Base-by-base conservation (phyloP, 2,329 filamentous ascomycete genomes). In the Grosmannia serpens region DNA sequence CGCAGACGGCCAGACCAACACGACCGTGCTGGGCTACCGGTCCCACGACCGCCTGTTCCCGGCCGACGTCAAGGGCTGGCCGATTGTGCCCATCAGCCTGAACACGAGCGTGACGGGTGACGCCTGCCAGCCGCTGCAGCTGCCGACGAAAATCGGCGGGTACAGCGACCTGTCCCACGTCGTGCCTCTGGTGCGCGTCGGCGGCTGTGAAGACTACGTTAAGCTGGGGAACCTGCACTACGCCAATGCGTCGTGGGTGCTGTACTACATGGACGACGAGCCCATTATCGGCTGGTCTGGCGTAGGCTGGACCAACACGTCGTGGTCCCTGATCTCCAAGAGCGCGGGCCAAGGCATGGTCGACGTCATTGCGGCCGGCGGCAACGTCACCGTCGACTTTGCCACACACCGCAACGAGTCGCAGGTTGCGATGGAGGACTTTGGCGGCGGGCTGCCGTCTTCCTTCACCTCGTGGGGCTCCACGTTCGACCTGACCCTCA, bases 391-490 rank as follows among this genome's bases (percentile, higher is more conserved):
- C 1, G 69, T 65, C 24, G 63, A 67, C 59, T 67, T 66, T 17
- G 44, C 44, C 44, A 47, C 44, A 13, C 44, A 47, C 44, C n/a
- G n/a, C 1, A 47, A 47, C 44, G 44, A n/a, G 20, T 62, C 62
- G 47, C 57, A 59, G 29, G 59, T 63, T 54, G 44, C 35, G 13
- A 38, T 38, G 35, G 35, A 38, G 35, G 35, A 38, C 35, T 15
- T 22, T 53, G 27, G 53, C 57, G n/a, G 73, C 69, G 73, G 73
- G 1, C 70, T 70, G n/a, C 65, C 75, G 26, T 70, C 68, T 56
- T 67, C 65, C 1, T 77, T 69, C 60, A 75, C 71, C 20, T 70
- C 69, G 44, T 77, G 74, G 73, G 75, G 75, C 8, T 70, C 71
- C 5, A 72, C 68, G 5, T 74, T 73, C 62, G 74, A 77, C 58